Percentiles rank a stretch among this genome's conserved stretches.
These are phyloP conservation scores for Botrytis hyacinthi DNA, from an alignment of 2,329 filamentous ascomycete species.

Conservation along the genomic window DNA sequence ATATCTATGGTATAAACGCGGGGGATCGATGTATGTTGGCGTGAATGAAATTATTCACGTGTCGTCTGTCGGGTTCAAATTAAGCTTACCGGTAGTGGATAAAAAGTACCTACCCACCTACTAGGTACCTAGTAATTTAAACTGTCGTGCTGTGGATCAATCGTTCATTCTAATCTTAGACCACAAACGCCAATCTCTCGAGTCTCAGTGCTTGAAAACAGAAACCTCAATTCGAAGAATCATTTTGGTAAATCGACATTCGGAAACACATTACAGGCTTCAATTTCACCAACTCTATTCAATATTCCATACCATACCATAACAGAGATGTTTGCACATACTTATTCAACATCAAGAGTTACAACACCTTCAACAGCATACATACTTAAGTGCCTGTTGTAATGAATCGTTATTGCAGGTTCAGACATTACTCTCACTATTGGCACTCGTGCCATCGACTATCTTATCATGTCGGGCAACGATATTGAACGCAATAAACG, in stretches of 20 bases:
- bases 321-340: conserved; percentile 3
- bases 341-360: background rate
- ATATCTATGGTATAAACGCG: background rate
- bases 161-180: background rate
- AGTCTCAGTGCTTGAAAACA: background rate
- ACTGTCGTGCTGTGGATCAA: background rate
- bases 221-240: conserved; percentile 8
- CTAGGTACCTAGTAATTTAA: background rate
- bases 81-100: background rate
- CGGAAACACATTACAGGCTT: background rate
- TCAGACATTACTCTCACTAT: background rate
- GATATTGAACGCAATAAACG: conserved; percentile 23
- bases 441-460: conserved; percentile 9
- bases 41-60: background rate
- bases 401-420: conserved; percentile 18
- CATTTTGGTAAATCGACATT: conserved; percentile 1
- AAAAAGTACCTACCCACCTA: too few relatives aligned
- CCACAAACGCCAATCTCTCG: background rate
- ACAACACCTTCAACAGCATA: background rate
- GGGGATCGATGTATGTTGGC: background rate
- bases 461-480: conserved; percentile 8
- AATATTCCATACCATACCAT: background rate
- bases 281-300: background rate
- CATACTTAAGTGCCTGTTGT: conserved; percentile 10
- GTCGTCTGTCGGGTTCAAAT: background rate